Base-by-base conservation (phyloP, 441 rosid species). In the Bocquillonia castaneifolia region DNA sequence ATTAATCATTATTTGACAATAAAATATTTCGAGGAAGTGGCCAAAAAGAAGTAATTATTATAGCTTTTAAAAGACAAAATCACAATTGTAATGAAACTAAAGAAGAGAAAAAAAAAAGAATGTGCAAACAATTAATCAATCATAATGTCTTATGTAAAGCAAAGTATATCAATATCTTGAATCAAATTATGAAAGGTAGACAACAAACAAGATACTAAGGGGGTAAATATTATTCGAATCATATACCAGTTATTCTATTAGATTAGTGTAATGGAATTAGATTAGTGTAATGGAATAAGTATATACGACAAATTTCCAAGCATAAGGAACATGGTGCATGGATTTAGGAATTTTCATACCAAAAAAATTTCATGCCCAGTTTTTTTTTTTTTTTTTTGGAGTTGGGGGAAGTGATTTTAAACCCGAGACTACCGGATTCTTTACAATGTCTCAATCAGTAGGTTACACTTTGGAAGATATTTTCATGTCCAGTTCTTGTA, bases 41-140 rank as follows among this genome's bases (percentile, higher is more conserved):
- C 69, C 69, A 75, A 82, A 79, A 77, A 78, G 70, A 66, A 44
- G 67, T 70, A 60, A 82, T 85, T 74, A 82, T 85, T 78, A 22
- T 50, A 74, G 47, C 75, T 82, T 74, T 72, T 32, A 61, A 74
- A 81, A 76, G 74, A 40, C 61, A 71, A 76, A 73, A 75, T 77
- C 75, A 63, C 56, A 63, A 37, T 42, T 68, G 53, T 57, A 50
- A 73, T 66, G 50, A 53, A 66, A n/a, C 26, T 22, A 61, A 40
- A 44, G n/a, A 9, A 20, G 17, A 50, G 8, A 23, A 31, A 29
- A 22, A 56, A 39, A n/a, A 51, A 13, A 39, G 45, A 57, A 32
- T 55, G 63, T 67, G 74, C 76, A 72, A 50, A 59, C 74, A 71
- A 78, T 77, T 75, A 77, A 74, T 76, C 77, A 78, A 79, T 74